Conservation (phyloP, 2,329 filamentous ascomycete genomes). For the Aspergillus bombycis region DNA sequence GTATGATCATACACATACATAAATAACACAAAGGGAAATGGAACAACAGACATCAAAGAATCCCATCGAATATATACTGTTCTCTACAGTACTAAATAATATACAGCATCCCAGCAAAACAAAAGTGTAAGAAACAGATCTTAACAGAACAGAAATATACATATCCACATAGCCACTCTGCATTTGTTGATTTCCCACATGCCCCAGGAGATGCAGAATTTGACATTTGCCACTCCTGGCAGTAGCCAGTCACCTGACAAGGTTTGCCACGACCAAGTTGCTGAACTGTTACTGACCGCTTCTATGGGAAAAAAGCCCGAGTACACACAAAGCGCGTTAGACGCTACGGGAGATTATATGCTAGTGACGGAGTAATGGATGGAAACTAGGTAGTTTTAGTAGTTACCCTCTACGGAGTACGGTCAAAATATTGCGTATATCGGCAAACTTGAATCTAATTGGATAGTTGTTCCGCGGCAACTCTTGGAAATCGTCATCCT, state of each 20-base stretch:
- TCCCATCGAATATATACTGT: neutral
- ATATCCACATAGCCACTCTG: neutral
- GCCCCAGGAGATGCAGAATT: neutral
- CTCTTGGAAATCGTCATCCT: neutral
- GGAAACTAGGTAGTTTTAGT: neutral
- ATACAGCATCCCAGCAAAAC: neutral
- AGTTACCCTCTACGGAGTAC: neutral
- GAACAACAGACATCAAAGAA: neutral
- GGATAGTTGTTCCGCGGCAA: neutral
- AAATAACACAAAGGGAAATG: neutral
- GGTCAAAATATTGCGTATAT: neutral
- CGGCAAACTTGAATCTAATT: neutral
- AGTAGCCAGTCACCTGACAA: constrained; percentile 2
- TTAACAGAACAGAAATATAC: neutral
- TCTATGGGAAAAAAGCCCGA: neutral
- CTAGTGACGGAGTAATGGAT: neutral
- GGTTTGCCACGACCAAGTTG: constrained; percentile 6
- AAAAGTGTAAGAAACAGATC: too few species aligned
- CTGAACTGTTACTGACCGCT: constrained; percentile 5
- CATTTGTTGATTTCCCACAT: neutral
- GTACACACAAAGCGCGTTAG: neutral
- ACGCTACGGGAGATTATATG: neutral
- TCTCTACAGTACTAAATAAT: neutral
- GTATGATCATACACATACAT: neutral
- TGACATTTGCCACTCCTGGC: constrained; percentile 6